Evolutionary conservation across 805 yeast genomes (phyloP).

Genomic region (Torulaspora maleeae): DNA sequence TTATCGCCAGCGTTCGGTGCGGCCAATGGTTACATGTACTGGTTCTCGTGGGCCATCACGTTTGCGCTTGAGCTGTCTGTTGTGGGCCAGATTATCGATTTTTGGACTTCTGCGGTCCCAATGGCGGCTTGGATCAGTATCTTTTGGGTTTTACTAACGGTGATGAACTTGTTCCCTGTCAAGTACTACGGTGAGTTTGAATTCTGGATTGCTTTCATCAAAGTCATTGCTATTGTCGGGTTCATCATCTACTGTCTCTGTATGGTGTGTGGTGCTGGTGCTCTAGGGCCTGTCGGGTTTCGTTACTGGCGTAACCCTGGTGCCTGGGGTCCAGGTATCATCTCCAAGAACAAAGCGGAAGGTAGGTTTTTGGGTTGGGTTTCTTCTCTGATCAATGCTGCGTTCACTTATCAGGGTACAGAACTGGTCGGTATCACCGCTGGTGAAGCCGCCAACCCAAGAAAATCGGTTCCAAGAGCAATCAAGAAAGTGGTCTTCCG

Average conservation of each 20-base stretch:
- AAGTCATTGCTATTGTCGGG: conserved; percentile 67
- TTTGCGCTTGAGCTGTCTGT: conserved; percentile 70
- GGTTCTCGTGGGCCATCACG: conserved; percentile 76
- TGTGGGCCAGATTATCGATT: conserved; percentile 59
- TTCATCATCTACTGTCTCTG: conserved; percentile 60
- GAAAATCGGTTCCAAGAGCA: conserved; percentile 66
- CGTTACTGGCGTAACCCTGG: conserved; percentile 80
- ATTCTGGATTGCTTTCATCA: conserved; percentile 66
- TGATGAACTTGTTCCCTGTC: conserved; percentile 61
- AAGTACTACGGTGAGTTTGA: conserved; percentile 69
- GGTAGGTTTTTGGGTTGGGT: conserved; percentile 68
- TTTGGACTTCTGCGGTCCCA: conserved; percentile 68
- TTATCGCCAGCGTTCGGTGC: conserved; percentile 68
- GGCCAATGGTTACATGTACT: conserved; percentile 67
- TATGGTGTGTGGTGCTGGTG: conserved; percentile 74
- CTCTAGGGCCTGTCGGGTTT: conserved; percentile 67
- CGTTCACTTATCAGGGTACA: conserved; percentile 79
- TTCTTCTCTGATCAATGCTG: conserved; percentile 62
- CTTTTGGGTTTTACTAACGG: conserved; percentile 53
- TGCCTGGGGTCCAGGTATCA: conserved; percentile 64
- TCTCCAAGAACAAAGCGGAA: conserved; percentile 45
- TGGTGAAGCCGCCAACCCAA: conserved; percentile 68
- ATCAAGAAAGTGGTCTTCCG: conserved; percentile 64
- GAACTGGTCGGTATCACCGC: conserved; percentile 72
- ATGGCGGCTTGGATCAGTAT: conserved; percentile 68